These are phyloP conservation scores for Pythium scleroteichum DNA, from an alignment of 352 stramenopile species.

Conservation along the genomic window DNA sequence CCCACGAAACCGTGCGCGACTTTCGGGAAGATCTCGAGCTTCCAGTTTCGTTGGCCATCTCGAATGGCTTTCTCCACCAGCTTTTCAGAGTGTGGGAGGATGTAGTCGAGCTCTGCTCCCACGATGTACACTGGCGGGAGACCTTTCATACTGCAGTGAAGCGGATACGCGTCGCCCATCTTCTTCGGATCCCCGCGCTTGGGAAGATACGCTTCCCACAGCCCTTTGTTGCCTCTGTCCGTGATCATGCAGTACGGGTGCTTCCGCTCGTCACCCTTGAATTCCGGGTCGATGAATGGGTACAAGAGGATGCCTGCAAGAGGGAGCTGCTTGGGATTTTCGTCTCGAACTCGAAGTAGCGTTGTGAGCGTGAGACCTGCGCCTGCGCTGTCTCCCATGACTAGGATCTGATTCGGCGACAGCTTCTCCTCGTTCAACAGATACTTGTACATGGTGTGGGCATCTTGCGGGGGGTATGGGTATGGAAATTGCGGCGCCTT, in stretches of 20 bases:
- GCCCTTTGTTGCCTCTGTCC: neutral
- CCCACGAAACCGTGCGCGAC: conserved; percentile 21
- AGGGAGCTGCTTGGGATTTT: conserved; percentile 28
- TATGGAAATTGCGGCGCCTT: conserved; percentile 26
- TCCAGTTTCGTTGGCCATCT: conserved; percentile 9
- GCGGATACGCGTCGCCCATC: conserved; percentile 10
- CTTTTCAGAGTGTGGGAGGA: conserved; percentile 3
- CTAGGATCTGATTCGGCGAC: conserved; percentile 31
- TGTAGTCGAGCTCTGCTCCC: conserved; percentile 10
- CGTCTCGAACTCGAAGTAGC: conserved; percentile 28
- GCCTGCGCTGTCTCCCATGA: conserved; percentile 29
- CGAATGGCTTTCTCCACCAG: conserved; percentile 7
- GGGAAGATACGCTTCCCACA: neutral
- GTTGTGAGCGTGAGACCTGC: conserved; percentile 16
- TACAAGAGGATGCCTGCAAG: conserved; percentile 36
- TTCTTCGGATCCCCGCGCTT: neutral
- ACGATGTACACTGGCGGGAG: conserved; percentile 27
- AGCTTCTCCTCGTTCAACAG: conserved; percentile 47
- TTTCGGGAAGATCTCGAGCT: conserved; percentile 18
- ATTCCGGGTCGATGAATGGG: conserved; percentile 43
- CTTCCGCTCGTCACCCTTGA: neutral
- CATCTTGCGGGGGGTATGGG: conserved; percentile 17
- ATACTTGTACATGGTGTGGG: conserved; percentile 20
- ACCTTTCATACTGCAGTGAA: conserved; percentile 14
- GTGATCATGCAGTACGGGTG: conserved; percentile 7